Base-by-base conservation (phyloP, 495 filamentous ascomycete species). In the Staphylotrichum tortipilum region DNA sequence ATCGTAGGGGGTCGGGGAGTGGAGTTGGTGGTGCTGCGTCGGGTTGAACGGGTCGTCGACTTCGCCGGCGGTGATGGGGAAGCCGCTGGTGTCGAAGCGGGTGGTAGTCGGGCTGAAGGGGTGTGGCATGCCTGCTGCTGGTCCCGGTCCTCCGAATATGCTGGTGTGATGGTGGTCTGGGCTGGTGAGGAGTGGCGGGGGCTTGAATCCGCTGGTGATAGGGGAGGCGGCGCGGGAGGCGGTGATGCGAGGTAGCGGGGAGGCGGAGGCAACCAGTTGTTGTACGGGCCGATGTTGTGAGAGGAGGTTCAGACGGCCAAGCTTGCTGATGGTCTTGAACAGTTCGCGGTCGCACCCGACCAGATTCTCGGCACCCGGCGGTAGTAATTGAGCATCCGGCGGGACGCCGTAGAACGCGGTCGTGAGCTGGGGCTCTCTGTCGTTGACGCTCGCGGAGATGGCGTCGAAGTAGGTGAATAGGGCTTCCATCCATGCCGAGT, bases 381-480 rank as follows among this genome's bases (percentile, higher is more conserved):
- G 69, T 10, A 76, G 51, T 22, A 94, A 73, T 8, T 81, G 79
- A 67, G 88, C 86, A 47, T 89, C 84, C 19, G 87, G 78, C 21
- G 80, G 74, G 3, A 81, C 76, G 21, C 75, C 72, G 28, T 81
- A 80, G 57, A 74, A 73, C 15, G 66, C 76, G 12, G 81, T 83
- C 48, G 82, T 82, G 23, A 97, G 77, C 60, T 94, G 87, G n/a
- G 85, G 79, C 63, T 95, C 91, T 48, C 90, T 81, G 62, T 95
- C 86, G 57, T 96, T 95, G 50, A 94, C 84, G 40, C 86, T 88
- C 23, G 88, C 86, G 0, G 87, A 89, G 71, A 95, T 85, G n/a
- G 88, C 89, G 63, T 95, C 91, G 56, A 94, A 88, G 79, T 89
- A 95, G 14, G 89, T 92, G 60, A 96, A 96, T 60, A 95, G 81